A percentile compares a stretch with the other conserved stretches of the same genome.
Conservation (phyloP, 306 rosid genomes). For the Dryas alaskensis region DNA sequence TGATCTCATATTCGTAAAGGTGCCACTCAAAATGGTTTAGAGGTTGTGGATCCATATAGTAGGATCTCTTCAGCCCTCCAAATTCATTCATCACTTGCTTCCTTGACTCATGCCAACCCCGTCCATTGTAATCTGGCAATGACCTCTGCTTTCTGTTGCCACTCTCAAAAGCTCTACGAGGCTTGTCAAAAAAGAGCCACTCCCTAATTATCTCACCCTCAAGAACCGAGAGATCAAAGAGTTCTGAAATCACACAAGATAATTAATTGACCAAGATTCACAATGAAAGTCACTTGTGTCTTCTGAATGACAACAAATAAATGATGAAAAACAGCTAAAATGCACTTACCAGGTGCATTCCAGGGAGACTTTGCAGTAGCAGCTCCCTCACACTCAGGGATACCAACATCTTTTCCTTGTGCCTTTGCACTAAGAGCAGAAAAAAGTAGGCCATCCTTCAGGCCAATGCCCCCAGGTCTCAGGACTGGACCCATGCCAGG, state of each 20-base stretch:
- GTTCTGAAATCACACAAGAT: slow-evolving; percentile 52
- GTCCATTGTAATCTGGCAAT: slow-evolving; percentile 89
- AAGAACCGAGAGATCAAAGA: slow-evolving; percentile 84
- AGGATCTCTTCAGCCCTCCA: slow-evolving; percentile 94
- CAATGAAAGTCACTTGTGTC: not conserved
- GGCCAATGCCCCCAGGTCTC: slow-evolving; percentile 91
- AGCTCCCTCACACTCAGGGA: slow-evolving; percentile 98
- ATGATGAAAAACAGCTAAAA: slow-evolving; percentile 15
- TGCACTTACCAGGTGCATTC: slow-evolving; percentile 89
- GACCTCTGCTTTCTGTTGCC: slow-evolving; percentile 99
- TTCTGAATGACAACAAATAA: not conserved
- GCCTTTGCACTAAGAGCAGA: slow-evolving; percentile 86
- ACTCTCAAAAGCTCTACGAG: slow-evolving; percentile 96
- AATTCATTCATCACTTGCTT: slow-evolving; percentile 96
- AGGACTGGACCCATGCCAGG: slow-evolving; percentile 96
- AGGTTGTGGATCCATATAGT: slow-evolving; percentile 99
- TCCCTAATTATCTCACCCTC: slow-evolving; percentile 92
- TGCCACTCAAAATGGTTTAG: slow-evolving; percentile 92
- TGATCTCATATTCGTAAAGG: slow-evolving; percentile 94
- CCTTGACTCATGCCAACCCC: slow-evolving; percentile 99
- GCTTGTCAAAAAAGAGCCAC: slow-evolving; percentile 99
- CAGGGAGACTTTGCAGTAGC: slow-evolving; percentile 98
- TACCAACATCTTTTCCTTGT: slow-evolving; percentile 90
- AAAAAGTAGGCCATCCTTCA: slow-evolving; percentile 88
- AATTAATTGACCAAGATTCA: slow-evolving; percentile 16